Evolutionary conservation across 179 eudicot species (phyloP).

Genomic region (Carnegiea gigantea): DNA sequence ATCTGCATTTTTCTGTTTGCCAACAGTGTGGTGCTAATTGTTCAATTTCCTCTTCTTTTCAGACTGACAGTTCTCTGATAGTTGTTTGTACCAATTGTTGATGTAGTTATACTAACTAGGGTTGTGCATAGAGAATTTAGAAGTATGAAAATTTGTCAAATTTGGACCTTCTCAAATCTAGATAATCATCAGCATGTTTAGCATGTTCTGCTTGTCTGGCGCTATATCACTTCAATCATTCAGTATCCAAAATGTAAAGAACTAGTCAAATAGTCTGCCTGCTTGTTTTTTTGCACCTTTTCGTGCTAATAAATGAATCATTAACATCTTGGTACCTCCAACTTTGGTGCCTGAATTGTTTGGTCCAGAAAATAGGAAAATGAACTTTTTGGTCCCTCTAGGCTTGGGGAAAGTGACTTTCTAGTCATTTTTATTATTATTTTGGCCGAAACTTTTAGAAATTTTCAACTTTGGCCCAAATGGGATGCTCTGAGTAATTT

Average conservation of each 20-base stretch:
- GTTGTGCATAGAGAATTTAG: neutral
- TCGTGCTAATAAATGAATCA: neutral
- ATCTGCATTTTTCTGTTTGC: neutral
- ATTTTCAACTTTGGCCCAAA: too few relatives aligned
- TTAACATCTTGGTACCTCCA: too few relatives aligned
- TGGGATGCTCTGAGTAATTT: too few relatives aligned
- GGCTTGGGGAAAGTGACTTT: too few relatives aligned
- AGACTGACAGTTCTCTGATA: neutral
- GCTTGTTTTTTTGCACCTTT: neutral
- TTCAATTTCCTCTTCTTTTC: neutral
- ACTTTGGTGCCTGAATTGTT: too few relatives aligned
- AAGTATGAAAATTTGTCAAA: neutral
- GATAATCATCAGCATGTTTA: neutral
- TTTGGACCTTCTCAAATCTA: neutral
- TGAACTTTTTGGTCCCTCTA: too few relatives aligned
- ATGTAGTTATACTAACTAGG: neutral
- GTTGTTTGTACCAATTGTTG: neutral
- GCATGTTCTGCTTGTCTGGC: neutral
- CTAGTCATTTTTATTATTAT: too few relatives aligned
- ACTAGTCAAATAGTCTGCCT: neutral
- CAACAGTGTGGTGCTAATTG: slow-evolving; percentile 7
- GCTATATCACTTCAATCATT: neutral
- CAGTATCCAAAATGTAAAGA: neutral
- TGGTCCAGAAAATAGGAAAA: too few relatives aligned
- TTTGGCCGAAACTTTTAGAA: too few relatives aligned